Conservation (phyloP, 345 rosid genomes). For the Bruguiera sexangula region DNA sequence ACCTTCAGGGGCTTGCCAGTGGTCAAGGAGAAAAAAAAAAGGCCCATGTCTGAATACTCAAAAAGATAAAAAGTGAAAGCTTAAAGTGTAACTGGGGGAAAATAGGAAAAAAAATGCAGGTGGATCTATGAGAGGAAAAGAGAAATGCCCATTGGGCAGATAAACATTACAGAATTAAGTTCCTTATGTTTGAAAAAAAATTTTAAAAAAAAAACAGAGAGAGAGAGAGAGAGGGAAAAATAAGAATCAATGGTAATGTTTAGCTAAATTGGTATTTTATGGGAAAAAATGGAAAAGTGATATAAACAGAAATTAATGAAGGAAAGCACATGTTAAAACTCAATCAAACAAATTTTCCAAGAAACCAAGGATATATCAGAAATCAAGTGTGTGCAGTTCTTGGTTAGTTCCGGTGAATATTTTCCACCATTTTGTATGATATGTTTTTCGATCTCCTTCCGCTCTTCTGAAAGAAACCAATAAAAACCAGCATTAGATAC, state of each 20-base stretch:
- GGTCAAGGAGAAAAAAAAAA: conserved; percentile 43
- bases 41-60: neutral
- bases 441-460: conserved; percentile 69
- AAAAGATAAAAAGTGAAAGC: neutral
- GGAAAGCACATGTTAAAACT: neutral
- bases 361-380: conserved; percentile 75
- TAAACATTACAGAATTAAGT: neutral
- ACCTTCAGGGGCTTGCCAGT: conserved; percentile 73
- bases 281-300: too few relatives aligned
- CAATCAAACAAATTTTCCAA: neutral
- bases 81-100: neutral
- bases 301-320: too few relatives aligned
- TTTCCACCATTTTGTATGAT: conserved; percentile 73
- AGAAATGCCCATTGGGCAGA: too few relatives aligned
- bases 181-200: too few relatives aligned
- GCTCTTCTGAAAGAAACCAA: conserved; percentile 50
- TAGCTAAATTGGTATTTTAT: too few relatives aligned
- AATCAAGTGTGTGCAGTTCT: conserved; percentile 84
- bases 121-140: neutral
- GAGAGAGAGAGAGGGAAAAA: too few relatives aligned
- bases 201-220: too few relatives aligned
- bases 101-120: neutral
- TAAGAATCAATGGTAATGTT: too few relatives aligned
- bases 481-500: conserved; percentile 26
- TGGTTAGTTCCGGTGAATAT: conserved; percentile 78